These are phyloP conservation scores for Pascua guehoae DNA, from an alignment of 1,284 basidiomycete species.

Conservation along the genomic window DNA sequence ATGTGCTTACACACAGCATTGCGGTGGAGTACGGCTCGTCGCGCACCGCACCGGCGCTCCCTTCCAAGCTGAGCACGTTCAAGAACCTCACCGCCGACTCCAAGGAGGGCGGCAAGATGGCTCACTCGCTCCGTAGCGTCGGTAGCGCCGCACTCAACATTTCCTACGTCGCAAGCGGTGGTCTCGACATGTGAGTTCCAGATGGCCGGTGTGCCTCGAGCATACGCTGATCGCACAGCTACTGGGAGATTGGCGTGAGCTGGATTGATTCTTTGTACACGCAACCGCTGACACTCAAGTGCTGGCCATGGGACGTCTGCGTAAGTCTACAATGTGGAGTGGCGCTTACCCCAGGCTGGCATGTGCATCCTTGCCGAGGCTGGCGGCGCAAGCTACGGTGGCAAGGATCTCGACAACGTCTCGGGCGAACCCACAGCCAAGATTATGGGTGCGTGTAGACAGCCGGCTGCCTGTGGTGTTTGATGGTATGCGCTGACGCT, in stretches of 20 bases:
- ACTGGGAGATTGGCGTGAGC: constrained; percentile 76
- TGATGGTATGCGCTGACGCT: background rate
- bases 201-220: background rate
- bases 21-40: constrained; percentile 87
- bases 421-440: constrained; percentile 55
- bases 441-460: constrained; percentile 54
- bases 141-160: constrained; percentile 85
- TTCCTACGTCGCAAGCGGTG: constrained; percentile 75
- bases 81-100: constrained; percentile 72
- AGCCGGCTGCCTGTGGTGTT: background rate
- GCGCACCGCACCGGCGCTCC: constrained; percentile 63
- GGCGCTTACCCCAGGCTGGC: constrained; percentile 58
- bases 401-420: constrained; percentile 44
- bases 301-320: constrained; percentile 83
- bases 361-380: constrained; percentile 91
- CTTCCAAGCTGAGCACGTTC: constrained; percentile 70
- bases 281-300: constrained; percentile 15
- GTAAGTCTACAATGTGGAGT: constrained; percentile 50
- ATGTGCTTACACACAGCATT: constrained; percentile 47
- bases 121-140: constrained; percentile 74
- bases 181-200: constrained; percentile 65
- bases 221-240: constrained; percentile 20
- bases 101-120: constrained; percentile 71
- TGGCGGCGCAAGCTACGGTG: constrained; percentile 71
- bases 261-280: background rate